Conservation (phyloP, 2,329 filamentous ascomycete species). For the Colletotrichum tropicicola region DNA sequence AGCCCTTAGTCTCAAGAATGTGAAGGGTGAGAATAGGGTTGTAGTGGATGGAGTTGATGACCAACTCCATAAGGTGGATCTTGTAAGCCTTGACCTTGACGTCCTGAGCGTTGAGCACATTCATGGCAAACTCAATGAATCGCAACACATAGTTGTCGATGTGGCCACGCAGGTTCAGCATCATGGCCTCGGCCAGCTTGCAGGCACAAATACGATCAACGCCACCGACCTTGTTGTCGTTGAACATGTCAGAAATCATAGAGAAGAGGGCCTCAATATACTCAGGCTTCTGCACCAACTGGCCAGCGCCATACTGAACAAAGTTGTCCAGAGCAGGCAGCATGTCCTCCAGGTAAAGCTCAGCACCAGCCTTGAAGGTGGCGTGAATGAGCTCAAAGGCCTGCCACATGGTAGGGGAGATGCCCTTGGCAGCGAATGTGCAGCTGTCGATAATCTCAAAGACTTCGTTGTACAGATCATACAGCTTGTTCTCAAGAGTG, state of each 20-base stretch:
- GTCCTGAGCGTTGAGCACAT: slow-evolving; percentile 77
- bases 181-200: slow-evolving; percentile 96
- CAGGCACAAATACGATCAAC: slow-evolving; percentile 97
- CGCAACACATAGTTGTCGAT: slow-evolving; percentile 89
- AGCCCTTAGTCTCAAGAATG: slow-evolving; percentile 87
- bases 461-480: slow-evolving; percentile 96
- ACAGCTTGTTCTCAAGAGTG: slow-evolving; percentile 97
- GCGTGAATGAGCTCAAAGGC: slow-evolving; percentile 96
- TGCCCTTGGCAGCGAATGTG: slow-evolving; percentile 95
- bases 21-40: slow-evolving; percentile 87
- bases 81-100: slow-evolving; percentile 92
- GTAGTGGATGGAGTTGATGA: slow-evolving; percentile 98
- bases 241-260: slow-evolving; percentile 96
- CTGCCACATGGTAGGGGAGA: slow-evolving; percentile 98
- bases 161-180: slow-evolving; percentile 90
- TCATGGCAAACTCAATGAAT: slow-evolving; percentile 92
- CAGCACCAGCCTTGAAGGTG: slow-evolving; percentile 96
- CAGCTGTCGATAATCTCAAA: slow-evolving; percentile 99
- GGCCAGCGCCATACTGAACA: slow-evolving; percentile 87
- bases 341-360: slow-evolving; percentile 99
- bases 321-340: slow-evolving; percentile 97
- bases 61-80: slow-evolving; percentile 98
- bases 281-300: slow-evolving; percentile 82
- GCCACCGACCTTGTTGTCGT: slow-evolving; percentile 88
- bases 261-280: slow-evolving; percentile 90